Conservation (phyloP, 2,329 filamentous ascomycete genomes). For the Trichoderma koningii region DNA sequence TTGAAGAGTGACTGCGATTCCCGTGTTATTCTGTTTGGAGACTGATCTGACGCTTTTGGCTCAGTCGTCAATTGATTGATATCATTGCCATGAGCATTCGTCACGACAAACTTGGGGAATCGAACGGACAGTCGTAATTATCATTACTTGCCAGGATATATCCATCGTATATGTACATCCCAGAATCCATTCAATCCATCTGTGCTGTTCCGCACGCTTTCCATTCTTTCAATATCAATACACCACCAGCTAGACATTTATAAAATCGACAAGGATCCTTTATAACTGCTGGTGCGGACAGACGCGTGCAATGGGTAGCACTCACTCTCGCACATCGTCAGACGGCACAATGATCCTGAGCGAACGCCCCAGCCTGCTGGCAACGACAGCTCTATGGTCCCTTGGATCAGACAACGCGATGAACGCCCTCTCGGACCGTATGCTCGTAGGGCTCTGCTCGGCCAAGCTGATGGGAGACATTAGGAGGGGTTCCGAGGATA, state of each 20-base stretch:
- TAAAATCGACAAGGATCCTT: no score
- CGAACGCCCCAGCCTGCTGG: conserved; percentile 1
- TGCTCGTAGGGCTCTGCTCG: background rate
- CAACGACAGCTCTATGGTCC: conserved; percentile 3
- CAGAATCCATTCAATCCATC: background rate
- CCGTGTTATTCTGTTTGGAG: no score
- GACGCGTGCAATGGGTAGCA: no score
- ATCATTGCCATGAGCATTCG: no score
- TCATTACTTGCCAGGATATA: conserved; percentile 1
- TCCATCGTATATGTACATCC: background rate
- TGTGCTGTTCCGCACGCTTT: background rate
- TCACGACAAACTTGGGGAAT: no score
- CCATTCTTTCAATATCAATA: background rate
- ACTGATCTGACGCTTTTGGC: no score
- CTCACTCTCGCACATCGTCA: conserved; percentile 12
- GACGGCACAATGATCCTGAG: conserved; percentile 11
- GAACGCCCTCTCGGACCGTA: background rate
- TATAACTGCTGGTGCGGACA: background rate
- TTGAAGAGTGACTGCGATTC: no score
- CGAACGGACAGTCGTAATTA: background rate
- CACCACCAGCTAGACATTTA: background rate
- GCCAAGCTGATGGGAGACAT: conserved; percentile 13
- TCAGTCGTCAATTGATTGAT: no score
- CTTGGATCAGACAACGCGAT: background rate
- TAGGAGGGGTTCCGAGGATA: background rate